Evolutionary conservation across 108 stramenopile species (phyloP).

Genomic region (Hondaea fermentalgiana): DNA sequence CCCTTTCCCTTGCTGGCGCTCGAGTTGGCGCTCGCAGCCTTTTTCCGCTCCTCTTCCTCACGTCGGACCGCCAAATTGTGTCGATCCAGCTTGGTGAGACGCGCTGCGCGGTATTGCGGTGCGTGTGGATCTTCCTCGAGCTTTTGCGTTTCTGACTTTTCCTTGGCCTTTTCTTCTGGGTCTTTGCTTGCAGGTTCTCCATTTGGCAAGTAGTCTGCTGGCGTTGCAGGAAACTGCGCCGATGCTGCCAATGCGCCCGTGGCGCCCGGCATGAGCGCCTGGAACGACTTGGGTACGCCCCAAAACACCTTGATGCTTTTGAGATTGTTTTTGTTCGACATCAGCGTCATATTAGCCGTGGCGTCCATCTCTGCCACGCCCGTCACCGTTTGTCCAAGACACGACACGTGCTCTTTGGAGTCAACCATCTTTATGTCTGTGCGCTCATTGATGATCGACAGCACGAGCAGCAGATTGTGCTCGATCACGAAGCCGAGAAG

Average conservation of each 20-base stretch:
- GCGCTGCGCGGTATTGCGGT: neutral
- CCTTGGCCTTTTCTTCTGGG: neutral
- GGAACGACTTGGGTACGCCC: neutral
- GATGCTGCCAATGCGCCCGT: neutral
- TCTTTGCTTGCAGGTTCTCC: neutral
- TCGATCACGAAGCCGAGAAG: neutral
- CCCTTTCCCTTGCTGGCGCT: neutral
- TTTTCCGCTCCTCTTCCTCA: neutral
- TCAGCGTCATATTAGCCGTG: neutral
- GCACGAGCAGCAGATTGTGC: neutral
- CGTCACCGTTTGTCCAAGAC: neutral
- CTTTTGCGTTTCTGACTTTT: neutral
- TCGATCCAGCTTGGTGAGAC: neutral
- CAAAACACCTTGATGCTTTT: neutral
- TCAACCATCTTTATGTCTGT: neutral
- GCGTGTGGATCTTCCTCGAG: neutral
- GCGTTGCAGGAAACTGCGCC: neutral
- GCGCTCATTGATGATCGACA: neutral
- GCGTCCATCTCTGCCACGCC: conserved; percentile 11
- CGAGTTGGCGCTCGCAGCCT: neutral
- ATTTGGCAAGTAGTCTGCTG: neutral
- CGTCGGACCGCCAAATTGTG: neutral
- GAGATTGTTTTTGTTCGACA: neutral
- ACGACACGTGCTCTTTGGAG: neutral
- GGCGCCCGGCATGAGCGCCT: neutral